Percentiles rank a stretch among this genome's conserved stretches.
These are phyloP conservation scores for Xerocomus minutiporus DNA, from an alignment of 1,284 basidiomycete genomes.

Conservation along the genomic window DNA sequence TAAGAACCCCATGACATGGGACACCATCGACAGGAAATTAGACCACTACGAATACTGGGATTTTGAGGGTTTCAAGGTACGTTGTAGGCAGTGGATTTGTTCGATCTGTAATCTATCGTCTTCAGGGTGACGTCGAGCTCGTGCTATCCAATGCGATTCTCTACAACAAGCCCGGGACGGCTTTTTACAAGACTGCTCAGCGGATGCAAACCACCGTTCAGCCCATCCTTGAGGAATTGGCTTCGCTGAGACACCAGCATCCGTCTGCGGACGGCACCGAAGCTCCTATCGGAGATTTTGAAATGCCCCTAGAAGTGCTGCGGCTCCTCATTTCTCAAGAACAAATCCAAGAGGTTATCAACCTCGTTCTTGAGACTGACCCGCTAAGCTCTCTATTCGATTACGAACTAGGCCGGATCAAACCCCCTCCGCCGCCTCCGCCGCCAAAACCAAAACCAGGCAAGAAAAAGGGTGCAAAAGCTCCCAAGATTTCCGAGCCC, in stretches of 20 bases:
- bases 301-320: slow-evolving; percentile 57
- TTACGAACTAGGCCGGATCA: slow-evolving; percentile 59
- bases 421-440: slow-evolving; percentile 49
- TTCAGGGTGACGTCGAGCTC: slow-evolving; percentile 77
- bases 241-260: slow-evolving; percentile 28
- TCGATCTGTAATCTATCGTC: background rate
- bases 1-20: slow-evolving; percentile 88
- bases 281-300: slow-evolving; percentile 58
- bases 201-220: slow-evolving; percentile 60
- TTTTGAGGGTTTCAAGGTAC: slow-evolving; percentile 71
- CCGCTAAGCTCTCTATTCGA: slow-evolving; percentile 66
- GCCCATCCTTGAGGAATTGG: slow-evolving; percentile 60
- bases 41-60: slow-evolving; percentile 77
- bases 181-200: slow-evolving; percentile 70
- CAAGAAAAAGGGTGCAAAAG: slow-evolving; percentile 35
- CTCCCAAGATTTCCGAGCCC: slow-evolving; percentile 32
- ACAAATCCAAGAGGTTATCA: slow-evolving; percentile 47
- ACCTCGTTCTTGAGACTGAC: slow-evolving; percentile 51
- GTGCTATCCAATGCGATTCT: slow-evolving; percentile 83
- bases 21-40: slow-evolving; percentile 73
- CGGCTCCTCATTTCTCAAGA: slow-evolving; percentile 51
- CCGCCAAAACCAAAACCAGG: slow-evolving; percentile 34
- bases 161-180: slow-evolving; percentile 79
- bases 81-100: slow-evolving; percentile 8
- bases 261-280: slow-evolving; percentile 1